Percentiles rank a stretch among this genome's conserved stretches.
Conservation (phyloP, 2,329 filamentous ascomycete genomes). For the Karstenula rhodostoma region DNA sequence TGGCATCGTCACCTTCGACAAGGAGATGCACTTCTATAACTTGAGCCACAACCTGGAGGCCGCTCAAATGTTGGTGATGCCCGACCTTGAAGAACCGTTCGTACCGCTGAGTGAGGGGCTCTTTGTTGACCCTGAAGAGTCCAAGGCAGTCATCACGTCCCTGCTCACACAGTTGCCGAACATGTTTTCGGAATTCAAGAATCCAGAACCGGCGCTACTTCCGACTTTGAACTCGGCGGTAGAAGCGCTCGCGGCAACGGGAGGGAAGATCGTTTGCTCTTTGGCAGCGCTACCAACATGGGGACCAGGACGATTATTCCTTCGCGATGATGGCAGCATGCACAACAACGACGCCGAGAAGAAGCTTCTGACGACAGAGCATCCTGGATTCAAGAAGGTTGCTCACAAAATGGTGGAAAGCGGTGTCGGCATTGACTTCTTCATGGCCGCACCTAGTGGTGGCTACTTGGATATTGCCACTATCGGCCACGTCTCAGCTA, state of each 20-base stretch:
- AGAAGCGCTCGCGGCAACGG: conserved; percentile 83
- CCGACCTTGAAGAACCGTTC: conserved; percentile 95
- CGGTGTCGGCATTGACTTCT: conserved; percentile 92
- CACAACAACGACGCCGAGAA: conserved; percentile 84
- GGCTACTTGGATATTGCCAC: conserved; percentile 94
- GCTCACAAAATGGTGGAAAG: conserved; percentile 87
- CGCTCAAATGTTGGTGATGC: conserved; percentile 98
- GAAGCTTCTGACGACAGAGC: conserved; percentile 89
- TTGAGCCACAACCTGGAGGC: conserved; percentile 80
- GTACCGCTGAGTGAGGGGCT: conserved; percentile 89
- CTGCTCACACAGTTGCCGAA: conserved; percentile 83
- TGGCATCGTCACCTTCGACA: conserved; percentile 95
- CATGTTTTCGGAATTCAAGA: conserved; percentile 88
- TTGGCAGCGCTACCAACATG: conserved; percentile 88
- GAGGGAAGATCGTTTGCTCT: conserved; percentile 91
- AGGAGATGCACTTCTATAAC: conserved; percentile 98
- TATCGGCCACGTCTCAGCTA: conserved; percentile 84
- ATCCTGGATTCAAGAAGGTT: conserved; percentile 84
- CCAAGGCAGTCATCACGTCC: conserved; percentile 84
- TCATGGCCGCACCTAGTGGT: conserved; percentile 88
- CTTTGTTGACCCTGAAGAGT: conserved; percentile 93
- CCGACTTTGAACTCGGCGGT: conserved; percentile 84
- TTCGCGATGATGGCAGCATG: conserved; percentile 88
- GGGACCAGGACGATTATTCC: conserved; percentile 84
- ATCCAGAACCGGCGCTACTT: conserved; percentile 87